Base-by-base conservation (phyloP, 2,329 filamentous ascomycete genomes). In the Botrytis sinoallii region DNA sequence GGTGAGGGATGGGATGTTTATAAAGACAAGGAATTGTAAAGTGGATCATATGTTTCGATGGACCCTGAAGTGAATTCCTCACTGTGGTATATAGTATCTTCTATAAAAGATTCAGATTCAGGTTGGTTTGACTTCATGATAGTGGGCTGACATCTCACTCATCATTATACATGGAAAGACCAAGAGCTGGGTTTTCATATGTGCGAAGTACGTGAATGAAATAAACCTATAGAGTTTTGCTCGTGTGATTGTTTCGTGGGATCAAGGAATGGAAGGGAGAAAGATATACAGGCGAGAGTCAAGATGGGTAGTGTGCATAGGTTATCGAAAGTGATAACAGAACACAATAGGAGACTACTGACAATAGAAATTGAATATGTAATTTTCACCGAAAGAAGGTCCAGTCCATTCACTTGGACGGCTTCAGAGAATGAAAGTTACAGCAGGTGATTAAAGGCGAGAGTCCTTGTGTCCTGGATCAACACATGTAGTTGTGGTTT, bases 381-480 rank as follows among this genome's bases (percentile, higher is more conserved):
- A 1, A 0, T 35, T 8, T 14, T 14, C 32, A 1, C 1, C 4
- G 2, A 38, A 25, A 2, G 22, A 7, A 55, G 48, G 25, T 6
- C 5, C 12, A 4, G 16, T 38, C 4, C 18, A 22, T 35, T 8
- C 12, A 42, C 3, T 8, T 16, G 22, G 22, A 61, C 5, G 32
- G 12, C 20, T 38, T 38, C 0, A 8, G 12, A 14, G 3, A 61
- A 8, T 61, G 32, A n/a, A 61, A 25, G 0, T 25, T 4, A 61
- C 5, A 32, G 22, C 35, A 38, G 4, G 2, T 7, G 25, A 55
- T n/a, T 7, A n/a, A 55, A 25, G 14, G 18, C 20, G 1, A 59
- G 8, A 16, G 35, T 14, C 18, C 18, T 4, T 25, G 4, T 32
- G 32, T 32, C 32, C 32, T 32, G 32, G 0, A 32, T 38, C 40